Percentiles rank a stretch among this genome's conserved stretches.
These are phyloP conservation scores for Ophiostoma ips DNA, from an alignment of 2,329 filamentous ascomycete species.

Conservation along the genomic window DNA sequence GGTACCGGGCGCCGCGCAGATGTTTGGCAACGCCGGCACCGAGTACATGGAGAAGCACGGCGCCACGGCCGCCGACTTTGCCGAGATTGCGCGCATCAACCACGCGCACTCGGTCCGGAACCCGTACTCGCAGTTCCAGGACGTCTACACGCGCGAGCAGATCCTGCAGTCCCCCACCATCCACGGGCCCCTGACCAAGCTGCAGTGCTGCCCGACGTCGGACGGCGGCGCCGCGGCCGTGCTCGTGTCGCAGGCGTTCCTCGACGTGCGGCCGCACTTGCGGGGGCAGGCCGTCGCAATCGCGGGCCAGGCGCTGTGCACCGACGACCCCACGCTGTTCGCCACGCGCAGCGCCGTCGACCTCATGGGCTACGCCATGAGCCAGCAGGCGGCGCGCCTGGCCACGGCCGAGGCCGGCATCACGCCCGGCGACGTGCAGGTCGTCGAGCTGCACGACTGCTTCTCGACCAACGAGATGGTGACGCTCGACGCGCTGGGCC, in stretches of 20 bases:
- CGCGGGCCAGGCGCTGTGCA: constrained; percentile 77
- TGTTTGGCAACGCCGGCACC: constrained; percentile 86
- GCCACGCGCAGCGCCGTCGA: constrained; percentile 70
- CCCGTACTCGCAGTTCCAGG: constrained; percentile 94
- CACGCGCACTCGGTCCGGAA: constrained; percentile 84
- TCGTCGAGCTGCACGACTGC: constrained; percentile 93
- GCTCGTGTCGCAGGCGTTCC: constrained; percentile 76
- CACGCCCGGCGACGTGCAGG: constrained; percentile 55
- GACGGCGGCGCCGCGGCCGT: constrained; percentile 84
- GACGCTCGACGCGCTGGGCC: constrained; percentile 71
- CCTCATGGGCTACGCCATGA: constrained; percentile 82
- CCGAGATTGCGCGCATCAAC: constrained; percentile 85
- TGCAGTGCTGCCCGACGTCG: constrained; percentile 96
- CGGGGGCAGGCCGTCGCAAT: constrained; percentile 73
- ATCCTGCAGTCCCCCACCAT: constrained; percentile 64
- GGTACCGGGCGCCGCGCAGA: constrained; percentile 74
- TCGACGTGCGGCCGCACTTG: constrained; percentile 72
- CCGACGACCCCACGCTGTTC: constrained; percentile 70
- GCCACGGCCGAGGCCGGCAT: constrained; percentile 65
- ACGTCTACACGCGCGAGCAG: constrained; percentile 80
- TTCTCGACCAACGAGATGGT: constrained; percentile 94
- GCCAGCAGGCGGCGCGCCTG: constrained; percentile 48
- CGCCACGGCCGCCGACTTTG: constrained; percentile 74
- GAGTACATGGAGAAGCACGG: constrained; percentile 96
- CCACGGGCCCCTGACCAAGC: constrained; percentile 78